Evolutionary conservation across 768 basidiomycete genomes (phyloP), one percentile per base, ranked within the genome.

Genomic region (Hypsizygus marmoreus): DNA sequence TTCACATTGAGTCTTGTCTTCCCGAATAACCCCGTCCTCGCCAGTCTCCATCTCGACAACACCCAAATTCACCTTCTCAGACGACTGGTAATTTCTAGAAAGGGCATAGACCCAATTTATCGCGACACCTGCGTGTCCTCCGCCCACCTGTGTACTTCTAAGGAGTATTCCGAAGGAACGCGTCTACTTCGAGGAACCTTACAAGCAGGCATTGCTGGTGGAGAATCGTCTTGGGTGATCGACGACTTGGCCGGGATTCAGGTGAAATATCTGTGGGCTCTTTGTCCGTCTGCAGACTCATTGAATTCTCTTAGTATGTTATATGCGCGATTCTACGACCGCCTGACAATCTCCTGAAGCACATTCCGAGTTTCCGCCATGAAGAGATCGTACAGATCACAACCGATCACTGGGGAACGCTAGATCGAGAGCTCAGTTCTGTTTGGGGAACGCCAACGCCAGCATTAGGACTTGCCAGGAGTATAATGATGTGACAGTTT

Each of bases 401-500:
- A 19, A 74, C 69, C 4, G 74, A 75, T 50, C 58, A 60, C 17
- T 73, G 68, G 60, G 73, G 69, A 12, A 60, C 66, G 20, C 55
- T 63, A 19, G 67, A 70, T 32, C 62, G 62, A 33, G 74, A 74
- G 48, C 45, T 72, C 16, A 57, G 62, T 23, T 62, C 64, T 6
- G 60, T 66, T 17, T 71, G 68, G 12, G 72, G 70, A 1, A 54
- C 59, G 13, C 68, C 70, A 6, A 64, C 66, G 10, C 74, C 74
- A 4, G 74, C 74, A 2, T 55, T 75, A 25, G 73, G 69, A 8
- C 56, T 74, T 39, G 58, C 60, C 13, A 47, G 32, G 34, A 53
- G 29, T 22, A 34, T 59, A 19, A 37, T n/a, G 59, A 28, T 52
- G 42, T n/a, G 39, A 49, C 30, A 32, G 38, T 30, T 49, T 30